These are phyloP conservation scores for Nothophytophthora sp. DNA, from an alignment of 352 stramenopile genomes.

Conservation along the genomic window DNA sequence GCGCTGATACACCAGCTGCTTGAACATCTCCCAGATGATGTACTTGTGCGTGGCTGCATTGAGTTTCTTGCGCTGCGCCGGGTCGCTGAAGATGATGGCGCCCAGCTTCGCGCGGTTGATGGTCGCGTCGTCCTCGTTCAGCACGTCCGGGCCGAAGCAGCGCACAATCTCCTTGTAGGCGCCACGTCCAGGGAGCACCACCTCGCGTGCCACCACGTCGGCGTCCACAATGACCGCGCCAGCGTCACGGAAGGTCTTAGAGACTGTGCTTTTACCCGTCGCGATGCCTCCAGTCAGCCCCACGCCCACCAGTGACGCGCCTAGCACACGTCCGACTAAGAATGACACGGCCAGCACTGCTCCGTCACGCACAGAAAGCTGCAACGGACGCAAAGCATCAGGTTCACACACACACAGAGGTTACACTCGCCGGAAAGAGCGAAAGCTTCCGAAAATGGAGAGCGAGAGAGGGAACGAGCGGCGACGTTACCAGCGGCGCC, in stretches of 20 bases:
- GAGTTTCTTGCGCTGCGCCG: constrained; percentile 67
- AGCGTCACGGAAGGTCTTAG: constrained; percentile 45
- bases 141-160: constrained; percentile 64
- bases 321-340: constrained; percentile 44
- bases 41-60: constrained; percentile 85
- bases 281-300: constrained; percentile 85
- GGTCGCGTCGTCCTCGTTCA: constrained; percentile 76
- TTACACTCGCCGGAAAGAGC: too few species aligned
- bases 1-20: constrained; percentile 77
- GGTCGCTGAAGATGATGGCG: constrained; percentile 83
- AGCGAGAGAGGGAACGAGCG: too few species aligned
- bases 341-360: constrained; percentile 23
- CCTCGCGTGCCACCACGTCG: constrained; percentile 75
- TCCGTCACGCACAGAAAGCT: constrained; percentile 44
- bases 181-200: constrained; percentile 71
- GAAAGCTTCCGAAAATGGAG: too few species aligned
- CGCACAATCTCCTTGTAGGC: constrained; percentile 81
- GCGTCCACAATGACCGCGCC: constrained; percentile 83
- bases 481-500: constrained; percentile 50
- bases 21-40: constrained; percentile 89
- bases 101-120: constrained; percentile 86
- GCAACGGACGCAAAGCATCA: constrained; percentile 5
- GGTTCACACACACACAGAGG: too few species aligned
- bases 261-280: constrained; percentile 87
- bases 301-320: constrained; percentile 66